These are phyloP conservation scores for Meredithiella fracta DNA, from an alignment of 2,329 filamentous ascomycete species.

Conservation along the genomic window DNA sequence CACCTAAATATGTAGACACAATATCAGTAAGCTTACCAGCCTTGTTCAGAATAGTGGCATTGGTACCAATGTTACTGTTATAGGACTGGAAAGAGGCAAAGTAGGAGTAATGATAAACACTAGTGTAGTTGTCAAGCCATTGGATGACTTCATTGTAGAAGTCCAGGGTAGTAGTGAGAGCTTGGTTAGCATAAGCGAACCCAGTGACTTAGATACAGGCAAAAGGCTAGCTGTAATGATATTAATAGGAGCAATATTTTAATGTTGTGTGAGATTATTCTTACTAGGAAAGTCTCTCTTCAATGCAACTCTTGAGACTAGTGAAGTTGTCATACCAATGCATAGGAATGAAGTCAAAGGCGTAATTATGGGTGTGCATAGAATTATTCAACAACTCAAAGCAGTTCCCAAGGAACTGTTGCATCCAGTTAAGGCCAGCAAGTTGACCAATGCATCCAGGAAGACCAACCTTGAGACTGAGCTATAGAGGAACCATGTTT, in stretches of 20 bases:
- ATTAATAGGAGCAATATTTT: background rate
- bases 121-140: conserved; percentile 43
- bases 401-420: conserved; percentile 47
- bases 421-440: conserved; percentile 48
- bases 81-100: conserved; percentile 58
- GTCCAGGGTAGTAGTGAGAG: conserved; percentile 38
- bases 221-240: conserved; percentile 35
- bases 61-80: conserved; percentile 57
- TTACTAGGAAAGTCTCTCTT: conserved; percentile 28
- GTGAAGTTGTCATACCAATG: conserved; percentile 57
- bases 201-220: conserved; percentile 63
- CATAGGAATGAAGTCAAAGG: conserved; percentile 45
- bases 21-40: conserved; percentile 57
- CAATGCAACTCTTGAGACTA: conserved; percentile 50
- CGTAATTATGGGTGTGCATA: conserved; percentile 33
- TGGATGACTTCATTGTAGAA: conserved; percentile 52
- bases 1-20: conserved; percentile 60
- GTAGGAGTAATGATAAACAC: conserved; percentile 53
- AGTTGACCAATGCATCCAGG: conserved; percentile 51
- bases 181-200: conserved; percentile 45
- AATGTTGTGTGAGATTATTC: conserved; percentile 14
- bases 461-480: conserved; percentile 51
- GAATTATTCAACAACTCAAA: conserved; percentile 36
- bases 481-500: conserved; percentile 52
- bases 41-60: conserved; percentile 52